Conservation (phyloP, 352 stramenopile species). For the Globisporangium sylvaticum region DNA sequence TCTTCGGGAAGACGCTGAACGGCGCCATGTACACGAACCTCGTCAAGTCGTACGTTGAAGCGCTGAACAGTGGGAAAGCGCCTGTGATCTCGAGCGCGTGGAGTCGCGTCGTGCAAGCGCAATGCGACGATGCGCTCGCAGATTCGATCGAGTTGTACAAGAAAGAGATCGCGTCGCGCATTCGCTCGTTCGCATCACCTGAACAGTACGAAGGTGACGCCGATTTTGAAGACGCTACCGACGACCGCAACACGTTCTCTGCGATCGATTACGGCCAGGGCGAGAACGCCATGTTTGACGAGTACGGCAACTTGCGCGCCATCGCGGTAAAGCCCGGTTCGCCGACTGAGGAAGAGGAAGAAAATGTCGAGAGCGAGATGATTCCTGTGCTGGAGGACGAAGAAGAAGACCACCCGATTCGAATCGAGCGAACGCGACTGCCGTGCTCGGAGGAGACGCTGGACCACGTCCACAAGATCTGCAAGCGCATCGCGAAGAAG, state of each 20-base stretch:
- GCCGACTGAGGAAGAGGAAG: constrained; percentile 34
- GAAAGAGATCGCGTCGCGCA: constrained; percentile 46
- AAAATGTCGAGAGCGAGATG: constrained; percentile 46
- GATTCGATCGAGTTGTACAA: constrained; percentile 79
- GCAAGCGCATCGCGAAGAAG: constrained; percentile 72
- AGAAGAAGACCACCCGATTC: constrained; percentile 21
- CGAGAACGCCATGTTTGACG: constrained; percentile 70
- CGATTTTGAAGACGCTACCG: constrained; percentile 28
- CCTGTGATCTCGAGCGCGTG: constrained; percentile 88
- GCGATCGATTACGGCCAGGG: constrained; percentile 54
- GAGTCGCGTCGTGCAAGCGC: constrained; percentile 82
- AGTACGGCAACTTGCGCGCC: constrained; percentile 61
- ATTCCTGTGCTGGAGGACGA: constrained; percentile 71
- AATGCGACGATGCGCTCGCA: constrained; percentile 79
- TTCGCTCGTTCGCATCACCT: constrained; percentile 44
- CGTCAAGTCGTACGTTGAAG: constrained; percentile 76
- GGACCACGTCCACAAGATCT: constrained; percentile 56
- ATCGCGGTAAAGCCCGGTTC: constrained; percentile 24
- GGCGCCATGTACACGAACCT: constrained; percentile 87
- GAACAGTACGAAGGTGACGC: constrained; percentile 59
- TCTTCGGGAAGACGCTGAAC: constrained; percentile 83
- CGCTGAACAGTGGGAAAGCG: constrained; percentile 84
- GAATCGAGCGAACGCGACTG: constrained; percentile 56
- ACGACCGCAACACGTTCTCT: constrained; percentile 24
- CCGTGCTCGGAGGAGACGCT: constrained; percentile 59